Conservation (phyloP, 2,329 filamentous ascomycete species). For the Bipolaris victoriae region DNA sequence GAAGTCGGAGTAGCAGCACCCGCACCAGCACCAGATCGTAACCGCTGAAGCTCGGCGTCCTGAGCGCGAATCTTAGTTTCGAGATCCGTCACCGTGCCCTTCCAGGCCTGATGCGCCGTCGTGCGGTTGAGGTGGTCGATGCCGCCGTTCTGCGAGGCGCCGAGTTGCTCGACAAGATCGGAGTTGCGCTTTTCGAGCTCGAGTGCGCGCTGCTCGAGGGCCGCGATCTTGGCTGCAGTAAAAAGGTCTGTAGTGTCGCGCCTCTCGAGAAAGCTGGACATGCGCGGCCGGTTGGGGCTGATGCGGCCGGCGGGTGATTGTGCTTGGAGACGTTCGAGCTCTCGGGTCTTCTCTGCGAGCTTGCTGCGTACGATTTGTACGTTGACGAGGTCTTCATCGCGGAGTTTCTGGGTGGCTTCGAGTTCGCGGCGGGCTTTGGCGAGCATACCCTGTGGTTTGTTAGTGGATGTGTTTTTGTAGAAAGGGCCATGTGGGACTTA, state of each 20-base stretch:
- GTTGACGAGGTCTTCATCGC: slow-evolving; percentile 52
- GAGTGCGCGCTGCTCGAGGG: slow-evolving; percentile 52
- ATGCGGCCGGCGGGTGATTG: slow-evolving; percentile 22
- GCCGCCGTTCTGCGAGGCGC: slow-evolving; percentile 33
- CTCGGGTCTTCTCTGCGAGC: slow-evolving; percentile 50
- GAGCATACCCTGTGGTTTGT: slow-evolving; percentile 35
- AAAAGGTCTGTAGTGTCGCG: slow-evolving; percentile 50
- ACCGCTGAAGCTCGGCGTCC: slow-evolving; percentile 36
- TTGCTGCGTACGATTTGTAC: slow-evolving; percentile 49
- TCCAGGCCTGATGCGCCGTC: slow-evolving; percentile 48
- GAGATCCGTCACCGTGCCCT: slow-evolving; percentile 38
- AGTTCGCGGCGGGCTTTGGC: slow-evolving; percentile 50
- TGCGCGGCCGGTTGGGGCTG: slow-evolving; percentile 37
- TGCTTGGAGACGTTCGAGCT: slow-evolving; percentile 39
- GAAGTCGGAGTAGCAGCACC: slow-evolving; percentile 2
- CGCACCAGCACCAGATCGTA: slow-evolving; percentile 14
- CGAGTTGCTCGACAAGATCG: slow-evolving; percentile 43
- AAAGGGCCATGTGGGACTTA: slow-evolving; percentile 9
- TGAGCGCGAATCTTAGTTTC: slow-evolving; percentile 40
- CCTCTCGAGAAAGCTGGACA: slow-evolving; percentile 43
- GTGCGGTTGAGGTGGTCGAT: slow-evolving; percentile 44
- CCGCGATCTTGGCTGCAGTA: slow-evolving; percentile 50
- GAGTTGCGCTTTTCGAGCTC: slow-evolving; percentile 51
- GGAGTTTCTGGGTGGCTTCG: slow-evolving; percentile 48
- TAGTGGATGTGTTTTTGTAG: too few species aligned